Base-by-base conservation (phyloP, 768 basidiomycete genomes). In the Lactarius vividus region DNA sequence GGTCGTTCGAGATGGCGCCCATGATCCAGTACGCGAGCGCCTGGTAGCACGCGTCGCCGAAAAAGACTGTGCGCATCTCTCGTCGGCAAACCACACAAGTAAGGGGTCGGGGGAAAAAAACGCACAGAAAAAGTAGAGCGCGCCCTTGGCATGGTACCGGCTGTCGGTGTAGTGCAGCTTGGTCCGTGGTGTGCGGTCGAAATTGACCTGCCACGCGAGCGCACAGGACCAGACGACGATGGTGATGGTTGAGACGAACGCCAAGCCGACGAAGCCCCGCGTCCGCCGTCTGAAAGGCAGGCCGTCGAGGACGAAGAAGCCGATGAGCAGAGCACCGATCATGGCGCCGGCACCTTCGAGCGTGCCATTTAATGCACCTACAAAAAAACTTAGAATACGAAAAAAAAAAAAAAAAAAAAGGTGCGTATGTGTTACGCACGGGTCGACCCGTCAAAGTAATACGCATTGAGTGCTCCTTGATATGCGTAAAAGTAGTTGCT, bases 401-500 rank as follows among this genome's bases (percentile, higher is more conserved):
- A 16, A 28, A n/a, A n/a, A n/a, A n/a, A n/a, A n/a, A n/a, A n/a
- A n/a, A n/a, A n/a, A n/a, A n/a, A n/a, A n/a, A n/a, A 9, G 6
- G 35, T 10, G 26, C 7, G 4, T 28, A 52, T 11, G 15, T 35
- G 29, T 33, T n/a, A 66, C 65, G 57, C 15, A 62, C 81, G 78
- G 9, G 81, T 81, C 13, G 81, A 74, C 29, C 77, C 79, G 67
- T 81, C 79, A 71, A 81, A 80, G 37, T 73, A 71, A 61, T 65
- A 73, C 4, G 76, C 75, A 69, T 78, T 79, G 67, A 81, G 62
- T 26, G 79, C 78, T 64, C 76, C 78, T 69, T 79, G 80, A 71
- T 81, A 82, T 3, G 80, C 76, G 72, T 81, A 81, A 75, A 81
- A 78, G 70, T 77, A 81, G 73, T 80, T 81, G 65, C 77, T 79